Evolutionary conservation across 129 eudicot species (phyloP).

Genomic region (Lactuca saligna): DNA sequence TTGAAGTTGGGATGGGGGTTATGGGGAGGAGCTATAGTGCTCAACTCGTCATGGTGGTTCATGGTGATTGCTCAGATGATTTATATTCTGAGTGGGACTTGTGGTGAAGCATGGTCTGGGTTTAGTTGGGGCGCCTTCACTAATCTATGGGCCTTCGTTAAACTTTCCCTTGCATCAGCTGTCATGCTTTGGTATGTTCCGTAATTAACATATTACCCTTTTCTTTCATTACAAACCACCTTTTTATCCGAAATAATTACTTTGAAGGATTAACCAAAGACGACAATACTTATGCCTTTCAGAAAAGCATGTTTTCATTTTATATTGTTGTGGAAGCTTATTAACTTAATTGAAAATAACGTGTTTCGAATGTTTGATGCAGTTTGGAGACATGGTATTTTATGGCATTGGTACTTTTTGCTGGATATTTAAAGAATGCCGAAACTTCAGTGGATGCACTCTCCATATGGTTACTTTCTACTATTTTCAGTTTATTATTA

Average conservation of each 20-base stretch:
- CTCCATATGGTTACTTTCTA: constrained; percentile 55
- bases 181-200: constrained; percentile 49
- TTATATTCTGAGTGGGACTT: constrained; percentile 38
- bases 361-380: neutral
- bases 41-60: constrained; percentile 48
- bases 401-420: constrained; percentile 44
- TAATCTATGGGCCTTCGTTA: constrained; percentile 46
- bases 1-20: constrained; percentile 35
- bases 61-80: constrained; percentile 39
- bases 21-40: constrained; percentile 39
- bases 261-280: too few species aligned
- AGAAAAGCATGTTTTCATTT: neutral
- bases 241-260: too few species aligned
- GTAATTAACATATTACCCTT: neutral
- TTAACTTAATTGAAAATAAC: neutral
- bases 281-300: too few species aligned
- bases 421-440: constrained; percentile 46
- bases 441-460: constrained; percentile 44
- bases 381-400: constrained; percentile 48
- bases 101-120: constrained; percentile 47
- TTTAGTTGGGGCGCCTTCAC: constrained; percentile 39
- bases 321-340: neutral
- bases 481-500: neutral
- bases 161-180: constrained; percentile 48
- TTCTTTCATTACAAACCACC: too few species aligned